These are phyloP conservation scores for Ganoderma resinaceum DNA, from an alignment of 1,284 basidiomycete species.

Conservation along the genomic window DNA sequence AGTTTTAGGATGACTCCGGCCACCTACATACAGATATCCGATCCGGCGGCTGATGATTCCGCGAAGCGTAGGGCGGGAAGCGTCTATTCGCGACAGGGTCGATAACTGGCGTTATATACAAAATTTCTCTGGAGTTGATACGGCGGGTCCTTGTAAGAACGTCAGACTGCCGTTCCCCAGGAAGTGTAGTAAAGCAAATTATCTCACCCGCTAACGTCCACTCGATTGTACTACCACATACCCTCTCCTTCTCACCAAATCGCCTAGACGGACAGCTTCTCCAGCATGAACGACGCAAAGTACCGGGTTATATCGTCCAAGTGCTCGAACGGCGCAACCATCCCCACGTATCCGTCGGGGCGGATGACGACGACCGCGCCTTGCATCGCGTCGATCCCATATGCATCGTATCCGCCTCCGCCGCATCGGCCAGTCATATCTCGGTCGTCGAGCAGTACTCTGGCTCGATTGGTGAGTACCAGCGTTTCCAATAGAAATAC, in stretches of 20 bases:
- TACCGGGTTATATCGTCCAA: slow-evolving; percentile 55
- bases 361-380: slow-evolving; percentile 75
- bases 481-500: too few species aligned
- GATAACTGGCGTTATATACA: background rate
- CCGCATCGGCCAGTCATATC: slow-evolving; percentile 42
- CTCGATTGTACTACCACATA: too few species aligned
- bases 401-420: slow-evolving; percentile 51
- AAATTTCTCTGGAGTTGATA: background rate
- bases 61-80: background rate
- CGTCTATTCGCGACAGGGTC: background rate
- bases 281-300: slow-evolving; percentile 52
- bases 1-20: background rate
- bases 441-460: slow-evolving; percentile 45
- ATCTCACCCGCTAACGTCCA: too few species aligned
- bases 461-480: slow-evolving; percentile 10
- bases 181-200: too few species aligned
- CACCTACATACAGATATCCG: background rate
- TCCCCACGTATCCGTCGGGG: slow-evolving; percentile 77
- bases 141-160: background rate
- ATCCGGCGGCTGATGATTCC: background rate
- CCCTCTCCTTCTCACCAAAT: background rate
- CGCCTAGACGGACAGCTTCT: background rate
- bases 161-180: background rate
- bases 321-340: slow-evolving; percentile 57
- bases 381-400: slow-evolving; percentile 54